Evolutionary conservation across 2,329 filamentous ascomycete genomes (phyloP), one percentile per base, ranked within the genome.

Genomic region (Paramyrothecium roridum): DNA sequence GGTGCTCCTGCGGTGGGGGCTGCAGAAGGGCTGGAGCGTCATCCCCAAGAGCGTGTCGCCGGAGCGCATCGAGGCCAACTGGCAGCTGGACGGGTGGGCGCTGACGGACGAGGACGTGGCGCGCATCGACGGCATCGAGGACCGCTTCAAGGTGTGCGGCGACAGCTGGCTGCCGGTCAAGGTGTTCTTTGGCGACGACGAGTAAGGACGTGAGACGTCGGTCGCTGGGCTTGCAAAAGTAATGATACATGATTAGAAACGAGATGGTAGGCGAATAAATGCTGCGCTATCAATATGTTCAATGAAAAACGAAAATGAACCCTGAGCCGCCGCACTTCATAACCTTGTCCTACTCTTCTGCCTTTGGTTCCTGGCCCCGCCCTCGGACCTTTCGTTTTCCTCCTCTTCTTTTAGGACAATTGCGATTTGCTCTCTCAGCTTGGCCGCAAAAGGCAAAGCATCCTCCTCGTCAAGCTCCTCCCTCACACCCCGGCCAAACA

Each of bases 21-120:
- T 96, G 54, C 84, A 89, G 70, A 86, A 91, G 68, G 90, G 88
- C 56, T 91, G 87, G 79, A 89, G 85, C 61, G 90, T 96, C 52
- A 91, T 96, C 65, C 91, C 91, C 65, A 96, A 96, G 82, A 89
- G 84, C 52, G 88, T 93, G 56, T 92, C 84, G 61, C 82, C 85
- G 62, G 79, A 78, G 53, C 83, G 91, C 46, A 92, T 96, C 66
- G 79, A 89, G 73, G 83, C 77, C 59, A 96, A 96, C 80, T 90
- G 86, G 63, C 83, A 88, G 45, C 68, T 90, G 52, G 84, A 92
- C 70, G 89, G 87, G 53, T 93, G 86, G 85, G 78, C 83, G 56
- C 75, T 96, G 72, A 87, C 82, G 3, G 80, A 82, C 3, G 89
- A 90, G 49, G 91, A 96, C 76, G 71, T 93, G 52, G 79, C 81